A percentile compares a stretch with the other conserved stretches of the same genome.
These are phyloP conservation scores for Zygosaccharomyces rouxii DNA, from an alignment of 805 yeast species.

Conservation along the genomic window DNA sequence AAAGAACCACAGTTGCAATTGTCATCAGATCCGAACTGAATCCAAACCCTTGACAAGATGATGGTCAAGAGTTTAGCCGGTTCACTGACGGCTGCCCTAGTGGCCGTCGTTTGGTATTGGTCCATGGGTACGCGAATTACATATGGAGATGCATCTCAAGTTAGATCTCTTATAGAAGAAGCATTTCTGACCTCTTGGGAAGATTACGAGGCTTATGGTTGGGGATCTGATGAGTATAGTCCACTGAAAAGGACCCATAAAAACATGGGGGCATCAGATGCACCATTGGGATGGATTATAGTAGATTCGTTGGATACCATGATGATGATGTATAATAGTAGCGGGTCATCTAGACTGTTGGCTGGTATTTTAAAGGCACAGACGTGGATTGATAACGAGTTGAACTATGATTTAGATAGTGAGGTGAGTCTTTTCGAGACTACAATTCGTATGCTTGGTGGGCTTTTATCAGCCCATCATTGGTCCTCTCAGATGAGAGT, in stretches of 20 bases:
- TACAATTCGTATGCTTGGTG: constrained; percentile 93
- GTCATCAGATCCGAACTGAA: not conserved
- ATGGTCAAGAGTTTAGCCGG: constrained; percentile 9
- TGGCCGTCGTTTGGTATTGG: constrained; percentile 10
- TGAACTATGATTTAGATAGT: constrained; percentile 67
- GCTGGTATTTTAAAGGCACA: constrained; percentile 62
- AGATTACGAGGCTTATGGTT: constrained; percentile 63
- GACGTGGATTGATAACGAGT: constrained; percentile 67
- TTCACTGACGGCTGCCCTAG: constrained; percentile 9
- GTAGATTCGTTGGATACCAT: constrained; percentile 84
- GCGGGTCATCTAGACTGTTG: constrained; percentile 29
- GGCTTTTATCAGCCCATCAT: constrained; percentile 77
- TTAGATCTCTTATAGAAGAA: constrained; percentile 48
- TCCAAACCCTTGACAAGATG: constrained; percentile 1
- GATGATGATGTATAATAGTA: constrained; percentile 60
- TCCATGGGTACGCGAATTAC: constrained; percentile 1
- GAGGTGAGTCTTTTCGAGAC: constrained; percentile 85
- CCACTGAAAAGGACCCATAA: constrained; percentile 61
- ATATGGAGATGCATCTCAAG: constrained; percentile 8
- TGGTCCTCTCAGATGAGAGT: constrained; percentile 48
- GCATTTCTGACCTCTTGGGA: constrained; percentile 75
- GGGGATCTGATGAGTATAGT: constrained; percentile 77
- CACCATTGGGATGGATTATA: constrained; percentile 88
- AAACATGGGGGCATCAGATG: constrained; percentile 63
- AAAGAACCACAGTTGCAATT: not conserved